These are phyloP conservation scores for Pleurotus platypus DNA, from an alignment of 768 basidiomycete species.

Conservation along the genomic window DNA sequence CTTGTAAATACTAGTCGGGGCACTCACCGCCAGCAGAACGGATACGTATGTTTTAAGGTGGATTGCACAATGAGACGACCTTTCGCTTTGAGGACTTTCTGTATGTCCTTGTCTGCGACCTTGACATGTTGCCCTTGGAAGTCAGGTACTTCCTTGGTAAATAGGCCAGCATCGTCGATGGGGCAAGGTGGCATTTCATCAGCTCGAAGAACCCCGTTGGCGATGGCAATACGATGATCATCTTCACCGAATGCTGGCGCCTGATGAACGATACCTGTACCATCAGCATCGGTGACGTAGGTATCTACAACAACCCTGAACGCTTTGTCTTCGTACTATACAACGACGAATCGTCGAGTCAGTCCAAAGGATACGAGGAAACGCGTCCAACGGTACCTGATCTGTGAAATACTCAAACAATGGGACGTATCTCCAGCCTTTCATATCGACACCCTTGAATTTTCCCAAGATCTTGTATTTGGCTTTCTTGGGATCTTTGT, in stretches of 20 bases:
- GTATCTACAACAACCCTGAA: slow-evolving; percentile 88
- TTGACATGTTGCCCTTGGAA: slow-evolving; percentile 89
- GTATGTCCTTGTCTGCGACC: slow-evolving; percentile 94
- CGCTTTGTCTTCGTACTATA: slow-evolving; percentile 87
- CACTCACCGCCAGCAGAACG: slow-evolving; percentile 91
- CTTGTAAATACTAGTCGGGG: not conserved
- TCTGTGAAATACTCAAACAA: slow-evolving; percentile 97
- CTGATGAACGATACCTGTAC: slow-evolving; percentile 98
- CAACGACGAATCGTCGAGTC: not conserved
- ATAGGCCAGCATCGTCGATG: slow-evolving; percentile 84
- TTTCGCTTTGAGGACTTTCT: slow-evolving; percentile 83
- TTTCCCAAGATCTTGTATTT: slow-evolving; percentile 89
- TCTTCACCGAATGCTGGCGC: slow-evolving; percentile 98
- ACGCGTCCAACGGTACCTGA: slow-evolving; percentile 48
- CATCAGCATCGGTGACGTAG: slow-evolving; percentile 90
- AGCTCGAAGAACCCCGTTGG: slow-evolving; percentile 73
- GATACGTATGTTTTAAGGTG: slow-evolving; percentile 87
- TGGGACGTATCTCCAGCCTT: slow-evolving; percentile 93
- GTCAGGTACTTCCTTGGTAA: slow-evolving; percentile 87
- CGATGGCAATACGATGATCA: slow-evolving; percentile 90
- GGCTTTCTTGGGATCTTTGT: slow-evolving; percentile 97
- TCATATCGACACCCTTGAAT: slow-evolving; percentile 90
- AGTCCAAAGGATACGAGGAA: not conserved
- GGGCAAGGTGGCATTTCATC: slow-evolving; percentile 98
- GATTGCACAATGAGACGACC: slow-evolving; percentile 87